Evolutionary conservation across 73 alveolate species (phyloP).

Genomic region (Paraurostyla sp.): DNA sequence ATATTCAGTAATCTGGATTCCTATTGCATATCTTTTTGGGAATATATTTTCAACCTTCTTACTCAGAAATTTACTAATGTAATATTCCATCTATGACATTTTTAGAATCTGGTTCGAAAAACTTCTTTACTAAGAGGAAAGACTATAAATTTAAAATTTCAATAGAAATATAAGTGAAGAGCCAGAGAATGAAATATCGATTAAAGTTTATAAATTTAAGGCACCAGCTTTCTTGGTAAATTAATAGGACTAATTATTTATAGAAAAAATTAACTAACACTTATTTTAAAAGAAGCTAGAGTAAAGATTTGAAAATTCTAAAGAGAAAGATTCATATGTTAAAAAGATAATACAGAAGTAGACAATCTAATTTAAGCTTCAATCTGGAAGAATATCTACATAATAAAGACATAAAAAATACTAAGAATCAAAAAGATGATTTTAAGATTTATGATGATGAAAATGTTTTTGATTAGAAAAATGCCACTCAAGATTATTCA

Average conservation of each 20-base stretch:
- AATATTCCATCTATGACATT: neutral
- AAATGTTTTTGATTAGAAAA: too few species aligned
- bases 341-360: slow-evolving; percentile 24
- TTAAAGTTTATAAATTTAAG: slow-evolving; percentile 41
- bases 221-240: slow-evolving; percentile 53
- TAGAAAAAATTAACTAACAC: slow-evolving; percentile 59
- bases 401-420: neutral
- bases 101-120: slow-evolving; percentile 58
- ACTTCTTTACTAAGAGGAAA: slow-evolving; percentile 28
- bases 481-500: neutral
- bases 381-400: slow-evolving; percentile 53
- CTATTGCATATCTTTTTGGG: neutral
- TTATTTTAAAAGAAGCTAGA: slow-evolving; percentile 38
- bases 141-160: neutral
- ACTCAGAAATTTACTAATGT: neutral
- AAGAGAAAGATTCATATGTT: slow-evolving; percentile 14
- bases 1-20: slow-evolving; percentile 26
- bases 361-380: slow-evolving; percentile 41
- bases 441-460: too few species aligned
- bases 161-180: neutral
- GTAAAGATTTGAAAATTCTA: slow-evolving; percentile 6
- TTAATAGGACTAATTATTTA: neutral
- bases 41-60: neutral
- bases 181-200: neutral
- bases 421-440: too few species aligned